These are phyloP conservation scores for Quillaja saponaria DNA, from an alignment of 306 rosid genomes.

Conservation along the genomic window DNA sequence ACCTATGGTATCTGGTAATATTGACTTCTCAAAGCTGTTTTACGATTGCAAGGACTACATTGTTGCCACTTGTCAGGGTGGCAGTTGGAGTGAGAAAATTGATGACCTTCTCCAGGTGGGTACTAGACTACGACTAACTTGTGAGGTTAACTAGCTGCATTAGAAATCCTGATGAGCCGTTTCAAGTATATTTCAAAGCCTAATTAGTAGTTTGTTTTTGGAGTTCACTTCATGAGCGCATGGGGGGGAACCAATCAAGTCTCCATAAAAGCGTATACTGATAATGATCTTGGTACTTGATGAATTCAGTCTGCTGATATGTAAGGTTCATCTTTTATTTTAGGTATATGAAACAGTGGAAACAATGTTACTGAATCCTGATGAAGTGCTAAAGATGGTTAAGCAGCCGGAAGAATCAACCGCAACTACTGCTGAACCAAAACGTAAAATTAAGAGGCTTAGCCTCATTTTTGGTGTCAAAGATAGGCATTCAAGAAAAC, in stretches of 20 bases:
- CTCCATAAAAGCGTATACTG: neutral
- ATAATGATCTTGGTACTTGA: conserved; percentile 8
- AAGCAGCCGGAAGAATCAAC: conserved; percentile 69
- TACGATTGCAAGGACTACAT: conserved; percentile 85
- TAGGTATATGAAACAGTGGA: conserved; percentile 95
- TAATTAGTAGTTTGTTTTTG: conserved; percentile 10
- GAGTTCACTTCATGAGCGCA: too few relatives aligned
- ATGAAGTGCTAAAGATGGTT: conserved; percentile 64
- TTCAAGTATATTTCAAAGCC: conserved; percentile 7
- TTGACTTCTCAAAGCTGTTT: conserved; percentile 76
- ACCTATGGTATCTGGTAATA: conserved; percentile 48
- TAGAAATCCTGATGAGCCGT: conserved; percentile 6
- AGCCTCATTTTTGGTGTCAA: conserved; percentile 71
- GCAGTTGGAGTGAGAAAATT: conserved; percentile 57
- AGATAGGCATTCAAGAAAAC: conserved; percentile 50
- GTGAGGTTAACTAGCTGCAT: conserved; percentile 10
- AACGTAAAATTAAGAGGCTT: conserved; percentile 64
- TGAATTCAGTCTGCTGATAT: conserved; percentile 18
- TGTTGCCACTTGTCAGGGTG: conserved; percentile 58
- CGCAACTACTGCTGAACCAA: conserved; percentile 41
- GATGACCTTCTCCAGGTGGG: conserved; percentile 88
- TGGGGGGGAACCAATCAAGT: too few relatives aligned
- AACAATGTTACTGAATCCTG: conserved; percentile 75
- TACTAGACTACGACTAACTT: conserved; percentile 22
- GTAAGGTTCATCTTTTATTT: neutral